Evolutionary conservation across 208 protist species (phyloP).

Genomic region (Acanthamoeba royreba): DNA sequence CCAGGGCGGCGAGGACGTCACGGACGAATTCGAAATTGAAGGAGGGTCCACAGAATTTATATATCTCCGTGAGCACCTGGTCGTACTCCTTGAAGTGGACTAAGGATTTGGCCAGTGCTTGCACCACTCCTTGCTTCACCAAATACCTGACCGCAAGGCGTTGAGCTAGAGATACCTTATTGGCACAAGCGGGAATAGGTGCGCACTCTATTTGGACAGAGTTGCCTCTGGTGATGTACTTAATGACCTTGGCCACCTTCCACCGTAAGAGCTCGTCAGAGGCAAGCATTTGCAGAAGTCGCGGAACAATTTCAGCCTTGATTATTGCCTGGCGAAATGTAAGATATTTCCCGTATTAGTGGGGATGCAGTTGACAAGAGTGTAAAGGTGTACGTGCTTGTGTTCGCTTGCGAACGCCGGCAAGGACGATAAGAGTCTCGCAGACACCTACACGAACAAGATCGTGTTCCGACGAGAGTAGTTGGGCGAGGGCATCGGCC

Average conservation of each 20-base stretch:
- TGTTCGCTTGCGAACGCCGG: not conserved
- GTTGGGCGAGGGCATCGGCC: not conserved
- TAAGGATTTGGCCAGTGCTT: not conserved
- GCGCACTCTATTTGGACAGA: not conserved
- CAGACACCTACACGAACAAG: not conserved
- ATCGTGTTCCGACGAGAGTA: not conserved
- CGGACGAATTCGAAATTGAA: constrained; percentile 43
- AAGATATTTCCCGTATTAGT: not conserved
- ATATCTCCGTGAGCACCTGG: not conserved
- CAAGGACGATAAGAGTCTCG: constrained; percentile 22
- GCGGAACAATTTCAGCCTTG: not conserved
- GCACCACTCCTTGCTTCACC: not conserved
- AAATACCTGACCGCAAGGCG: not conserved
- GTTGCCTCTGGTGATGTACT: constrained; percentile 13
- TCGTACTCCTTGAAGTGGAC: constrained; percentile 30
- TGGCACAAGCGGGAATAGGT: not conserved
- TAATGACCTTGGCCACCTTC: constrained; percentile 32
- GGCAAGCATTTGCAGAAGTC: not conserved
- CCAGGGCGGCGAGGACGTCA: not conserved
- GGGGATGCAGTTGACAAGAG: not conserved
- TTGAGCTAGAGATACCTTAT: not conserved
- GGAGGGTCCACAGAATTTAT: constrained; percentile 11
- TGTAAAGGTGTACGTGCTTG: not conserved
- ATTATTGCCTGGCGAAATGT: not conserved
- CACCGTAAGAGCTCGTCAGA: not conserved